Percentiles rank a stretch among this genome's conserved stretches.
These are phyloP conservation scores for Solanum piurae DNA, from an alignment of 257 asterid genomes.

Conservation along the genomic window DNA sequence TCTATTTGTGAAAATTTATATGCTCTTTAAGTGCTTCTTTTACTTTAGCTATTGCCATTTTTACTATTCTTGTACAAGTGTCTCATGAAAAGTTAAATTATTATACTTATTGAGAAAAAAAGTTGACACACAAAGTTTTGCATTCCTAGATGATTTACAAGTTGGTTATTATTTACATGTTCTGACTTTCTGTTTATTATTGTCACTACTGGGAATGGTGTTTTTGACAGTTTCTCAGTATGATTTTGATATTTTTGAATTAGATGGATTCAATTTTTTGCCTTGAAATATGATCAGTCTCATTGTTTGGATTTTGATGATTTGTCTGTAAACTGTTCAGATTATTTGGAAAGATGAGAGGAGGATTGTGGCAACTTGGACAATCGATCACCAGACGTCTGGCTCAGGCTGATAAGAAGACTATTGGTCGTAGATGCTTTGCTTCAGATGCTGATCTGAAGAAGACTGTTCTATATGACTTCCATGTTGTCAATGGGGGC, in stretches of 20 bases:
- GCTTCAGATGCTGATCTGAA: constrained; percentile 94
- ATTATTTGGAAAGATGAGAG: constrained; percentile 56
- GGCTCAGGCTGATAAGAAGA: constrained; percentile 58
- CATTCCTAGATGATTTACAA: not conserved
- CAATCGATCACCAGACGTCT: constrained; percentile 82
- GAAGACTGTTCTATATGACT: constrained; percentile 85
- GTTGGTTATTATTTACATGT: not conserved
- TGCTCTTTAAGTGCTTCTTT: not conserved
- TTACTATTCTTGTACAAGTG: not conserved
- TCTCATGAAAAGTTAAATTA: not conserved
- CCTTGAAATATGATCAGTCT: not conserved
- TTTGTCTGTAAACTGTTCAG: not conserved
- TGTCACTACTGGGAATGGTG: not conserved
- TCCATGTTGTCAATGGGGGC: constrained; percentile 90
- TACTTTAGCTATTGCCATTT: not conserved
- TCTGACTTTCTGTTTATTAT: not conserved
- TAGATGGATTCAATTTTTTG: not conserved
- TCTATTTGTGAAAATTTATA: not conserved
- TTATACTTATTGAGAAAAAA: not conserved
- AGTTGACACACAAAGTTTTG: not conserved
- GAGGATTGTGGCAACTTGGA: constrained; percentile 98
- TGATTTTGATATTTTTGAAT: not conserved
- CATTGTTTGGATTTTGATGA: not conserved
- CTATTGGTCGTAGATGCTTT: constrained; percentile 61
- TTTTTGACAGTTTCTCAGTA: not conserved